Conservation (phyloP, 148 eudicot genomes). For the Amaranthus palmeri region DNA sequence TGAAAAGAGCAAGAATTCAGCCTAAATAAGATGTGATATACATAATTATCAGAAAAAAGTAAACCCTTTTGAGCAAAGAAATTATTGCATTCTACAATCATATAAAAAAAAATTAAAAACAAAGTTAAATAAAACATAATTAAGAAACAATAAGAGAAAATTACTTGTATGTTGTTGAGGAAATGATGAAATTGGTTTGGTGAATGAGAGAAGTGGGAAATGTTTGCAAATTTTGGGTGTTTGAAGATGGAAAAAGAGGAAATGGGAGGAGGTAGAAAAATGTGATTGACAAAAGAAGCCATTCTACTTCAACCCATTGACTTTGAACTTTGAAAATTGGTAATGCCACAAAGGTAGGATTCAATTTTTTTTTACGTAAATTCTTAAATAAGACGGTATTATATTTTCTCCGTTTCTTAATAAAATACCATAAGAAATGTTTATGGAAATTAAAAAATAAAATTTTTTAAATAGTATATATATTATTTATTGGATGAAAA, state of each 20-base stretch:
- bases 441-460: too few species aligned
- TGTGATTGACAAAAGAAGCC: neutral
- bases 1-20: neutral
- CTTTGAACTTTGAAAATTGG: neutral
- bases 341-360: neutral
- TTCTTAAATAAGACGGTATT: too few species aligned
- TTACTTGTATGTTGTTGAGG: slow-evolving; percentile 13
- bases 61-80: neutral
- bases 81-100: neutral
- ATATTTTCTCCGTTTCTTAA: too few species aligned
- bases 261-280: neutral
- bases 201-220: neutral
- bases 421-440: too few species aligned
- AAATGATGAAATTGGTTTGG: slow-evolving; percentile 1
- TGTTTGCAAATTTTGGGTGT: neutral
- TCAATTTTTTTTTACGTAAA: neutral
- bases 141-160: neutral
- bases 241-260: neutral
- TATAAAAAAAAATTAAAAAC: neutral
- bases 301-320: neutral
- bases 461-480: too few species aligned
- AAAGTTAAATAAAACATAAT: neutral
- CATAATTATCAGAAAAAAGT: neutral
- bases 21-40: neutral
- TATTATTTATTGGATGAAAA: too few species aligned